Evolutionary conservation across 2,329 filamentous ascomycete genomes (phyloP).

Genomic region (Colletotrichum ledebouriae): DNA sequence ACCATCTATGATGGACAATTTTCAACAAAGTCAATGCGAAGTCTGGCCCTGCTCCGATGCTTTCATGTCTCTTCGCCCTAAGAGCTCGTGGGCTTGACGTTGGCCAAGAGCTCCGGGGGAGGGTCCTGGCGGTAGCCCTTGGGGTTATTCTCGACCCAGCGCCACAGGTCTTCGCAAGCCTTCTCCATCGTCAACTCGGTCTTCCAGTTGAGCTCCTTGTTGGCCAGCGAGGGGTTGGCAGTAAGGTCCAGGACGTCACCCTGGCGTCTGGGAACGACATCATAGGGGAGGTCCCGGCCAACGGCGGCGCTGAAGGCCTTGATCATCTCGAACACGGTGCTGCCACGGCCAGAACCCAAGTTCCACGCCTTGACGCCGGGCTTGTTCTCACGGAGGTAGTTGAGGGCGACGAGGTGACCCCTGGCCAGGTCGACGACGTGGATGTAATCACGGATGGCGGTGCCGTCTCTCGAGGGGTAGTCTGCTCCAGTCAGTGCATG

Average conservation of each 20-base stretch:
- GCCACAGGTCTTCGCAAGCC: conserved; percentile 94
- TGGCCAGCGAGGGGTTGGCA: conserved; percentile 88
- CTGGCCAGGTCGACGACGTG: conserved; percentile 91
- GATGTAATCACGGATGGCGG: conserved; percentile 97
- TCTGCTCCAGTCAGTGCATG: conserved; percentile 66
- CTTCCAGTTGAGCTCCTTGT: conserved; percentile 92
- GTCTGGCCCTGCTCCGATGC: not conserved
- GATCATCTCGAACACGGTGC: conserved; percentile 97
- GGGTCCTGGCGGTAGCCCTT: conserved; percentile 93
- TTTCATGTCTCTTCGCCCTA: not conserved
- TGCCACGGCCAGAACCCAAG: conserved; percentile 92
- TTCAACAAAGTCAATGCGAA: conserved; percentile 3
- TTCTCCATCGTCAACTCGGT: conserved; percentile 91
- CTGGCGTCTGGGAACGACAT: conserved; percentile 84
- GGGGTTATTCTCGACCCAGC: conserved; percentile 97
- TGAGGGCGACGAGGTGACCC: conserved; percentile 89
- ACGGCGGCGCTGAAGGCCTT: conserved; percentile 92
- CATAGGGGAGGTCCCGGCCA: conserved; percentile 86
- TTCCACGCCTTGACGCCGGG: conserved; percentile 98
- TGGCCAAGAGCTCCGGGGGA: conserved; percentile 83
- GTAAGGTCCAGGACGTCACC: conserved; percentile 97
- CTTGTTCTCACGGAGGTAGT: conserved; percentile 85
- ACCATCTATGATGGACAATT: conserved; percentile 25
- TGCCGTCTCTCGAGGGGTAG: conserved; percentile 91
- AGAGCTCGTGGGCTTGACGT: conserved; percentile 59